These are phyloP conservation scores for Zelopaecilomyces penicillatus DNA, from an alignment of 2,329 filamentous ascomycete genomes.

Conservation along the genomic window DNA sequence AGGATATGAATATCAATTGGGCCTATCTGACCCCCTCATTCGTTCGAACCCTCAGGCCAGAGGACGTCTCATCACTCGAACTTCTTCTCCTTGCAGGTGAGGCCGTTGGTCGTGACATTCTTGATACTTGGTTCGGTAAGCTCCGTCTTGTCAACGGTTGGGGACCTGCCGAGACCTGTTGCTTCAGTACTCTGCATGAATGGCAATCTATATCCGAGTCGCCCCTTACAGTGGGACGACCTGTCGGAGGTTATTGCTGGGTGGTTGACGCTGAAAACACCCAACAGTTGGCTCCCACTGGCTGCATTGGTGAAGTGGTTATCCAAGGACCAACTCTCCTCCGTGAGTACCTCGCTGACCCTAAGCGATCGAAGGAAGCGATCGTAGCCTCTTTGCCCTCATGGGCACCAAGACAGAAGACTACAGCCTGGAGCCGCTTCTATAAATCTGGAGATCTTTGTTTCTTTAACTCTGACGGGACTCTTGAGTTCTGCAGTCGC, in stretches of 20 bases:
- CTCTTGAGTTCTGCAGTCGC: too few relatives aligned
- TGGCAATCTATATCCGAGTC: neutral
- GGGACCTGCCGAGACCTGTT: neutral
- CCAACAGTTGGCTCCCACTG: constrained; percentile 11
- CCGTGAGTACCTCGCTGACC: constrained; percentile 7
- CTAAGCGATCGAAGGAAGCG: neutral
- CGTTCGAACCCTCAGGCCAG: neutral
- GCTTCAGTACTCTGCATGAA: constrained; percentile 1
- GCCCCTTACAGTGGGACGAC: constrained; percentile 4
- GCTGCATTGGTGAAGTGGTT: constrained; percentile 13
- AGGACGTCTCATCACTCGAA: neutral
- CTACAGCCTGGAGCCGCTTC: too few relatives aligned
- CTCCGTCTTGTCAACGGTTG: neutral
- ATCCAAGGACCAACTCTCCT: constrained; percentile 15
- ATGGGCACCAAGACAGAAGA: too few relatives aligned
- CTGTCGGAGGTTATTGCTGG: constrained; percentile 10
- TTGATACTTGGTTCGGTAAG: neutral
- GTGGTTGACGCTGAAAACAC: constrained; percentile 11
- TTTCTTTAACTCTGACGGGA: too few relatives aligned
- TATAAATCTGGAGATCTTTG: too few relatives aligned
- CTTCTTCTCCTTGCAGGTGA: neutral
- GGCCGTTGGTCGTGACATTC: neutral
- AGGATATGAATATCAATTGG: constrained; percentile 4
- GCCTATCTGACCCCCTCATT: neutral
- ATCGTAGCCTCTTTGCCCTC: too few relatives aligned